phyloP scores from a whole-genome alignment of 495 filamentous ascomycete species.

The Talaromyces ruber region DNA sequence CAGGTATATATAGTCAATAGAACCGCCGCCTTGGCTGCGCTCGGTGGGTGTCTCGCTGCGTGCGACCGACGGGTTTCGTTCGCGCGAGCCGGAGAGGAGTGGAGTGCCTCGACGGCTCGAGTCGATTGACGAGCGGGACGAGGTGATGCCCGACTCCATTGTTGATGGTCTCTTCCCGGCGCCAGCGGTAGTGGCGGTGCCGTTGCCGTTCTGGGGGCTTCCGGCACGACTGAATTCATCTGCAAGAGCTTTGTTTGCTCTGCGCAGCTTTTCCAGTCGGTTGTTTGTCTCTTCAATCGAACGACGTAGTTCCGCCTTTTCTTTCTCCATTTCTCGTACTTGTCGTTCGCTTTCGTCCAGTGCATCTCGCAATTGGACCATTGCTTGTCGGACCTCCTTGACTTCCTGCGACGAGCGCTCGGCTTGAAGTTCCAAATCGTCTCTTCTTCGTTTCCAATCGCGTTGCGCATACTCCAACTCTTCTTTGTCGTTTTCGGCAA shows the following conservation, averaged over 20 bases:
- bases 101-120: slow-evolving; percentile 38
- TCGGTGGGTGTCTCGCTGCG: slow-evolving; percentile 28
- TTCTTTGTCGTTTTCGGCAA: slow-evolving; percentile 56
- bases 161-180: background rate
- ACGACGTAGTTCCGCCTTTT: slow-evolving; percentile 65
- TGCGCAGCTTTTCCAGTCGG: slow-evolving; percentile 71
- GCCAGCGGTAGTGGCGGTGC: background rate
- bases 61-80: slow-evolving; percentile 31
- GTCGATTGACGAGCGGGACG: slow-evolving; percentile 57
- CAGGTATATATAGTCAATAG: slow-evolving; percentile 75
- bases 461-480: slow-evolving; percentile 62
- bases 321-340: slow-evolving; percentile 69
- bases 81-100: slow-evolving; percentile 26
- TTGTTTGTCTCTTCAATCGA: slow-evolving; percentile 68
- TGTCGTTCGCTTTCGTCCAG: slow-evolving; percentile 84
- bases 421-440: slow-evolving; percentile 63
- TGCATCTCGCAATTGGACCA: slow-evolving; percentile 67
- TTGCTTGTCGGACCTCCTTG: slow-evolving; percentile 64
- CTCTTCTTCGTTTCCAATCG: slow-evolving; percentile 63
- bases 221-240: slow-evolving; percentile 28
- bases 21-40: slow-evolving; percentile 14
- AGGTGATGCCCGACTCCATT: slow-evolving; percentile 39
- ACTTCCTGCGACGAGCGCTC: slow-evolving; percentile 63
- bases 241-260: slow-evolving; percentile 50
- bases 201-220: background rate